These are phyloP conservation scores for Beta lomatogona DNA, from an alignment of 179 eudicot genomes.

Conservation along the genomic window DNA sequence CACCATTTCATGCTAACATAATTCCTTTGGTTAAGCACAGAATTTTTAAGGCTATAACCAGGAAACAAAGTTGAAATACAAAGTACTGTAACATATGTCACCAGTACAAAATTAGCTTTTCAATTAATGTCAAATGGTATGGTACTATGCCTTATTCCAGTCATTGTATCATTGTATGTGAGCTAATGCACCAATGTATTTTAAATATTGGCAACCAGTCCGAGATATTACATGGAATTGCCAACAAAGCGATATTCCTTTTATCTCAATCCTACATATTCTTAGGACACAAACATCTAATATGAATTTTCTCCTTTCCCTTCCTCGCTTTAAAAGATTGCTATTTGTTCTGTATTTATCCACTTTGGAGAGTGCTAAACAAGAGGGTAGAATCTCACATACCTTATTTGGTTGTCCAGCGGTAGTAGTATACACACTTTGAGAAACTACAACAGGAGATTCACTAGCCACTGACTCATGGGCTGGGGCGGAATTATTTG, in stretches of 20 bases:
- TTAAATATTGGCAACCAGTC: background rate
- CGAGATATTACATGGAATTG: background rate
- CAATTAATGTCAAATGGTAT: background rate
- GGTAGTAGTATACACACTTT: conserved; percentile 37
- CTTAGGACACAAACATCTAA: background rate
- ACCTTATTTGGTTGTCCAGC: conserved; percentile 60
- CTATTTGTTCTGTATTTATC: background rate
- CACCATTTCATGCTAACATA: background rate
- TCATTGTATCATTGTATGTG: background rate
- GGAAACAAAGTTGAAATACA: background rate
- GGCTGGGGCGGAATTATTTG: conserved; percentile 39
- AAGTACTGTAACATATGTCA: background rate
- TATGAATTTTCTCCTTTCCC: background rate
- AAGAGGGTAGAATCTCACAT: conserved; percentile 16
- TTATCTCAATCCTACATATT: background rate
- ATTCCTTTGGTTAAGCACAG: background rate
- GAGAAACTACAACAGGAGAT: conserved; percentile 45
- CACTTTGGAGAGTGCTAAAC: background rate
- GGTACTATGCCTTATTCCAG: background rate
- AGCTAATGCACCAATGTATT: background rate
- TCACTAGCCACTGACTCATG: conserved; percentile 44
- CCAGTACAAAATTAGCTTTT: background rate
- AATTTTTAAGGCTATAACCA: background rate
- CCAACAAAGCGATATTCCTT: background rate
- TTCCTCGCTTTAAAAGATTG: background rate